Evolutionary conservation across 2,329 filamentous ascomycete genomes (phyloP).

Genomic region (Aspergillus niger): DNA sequence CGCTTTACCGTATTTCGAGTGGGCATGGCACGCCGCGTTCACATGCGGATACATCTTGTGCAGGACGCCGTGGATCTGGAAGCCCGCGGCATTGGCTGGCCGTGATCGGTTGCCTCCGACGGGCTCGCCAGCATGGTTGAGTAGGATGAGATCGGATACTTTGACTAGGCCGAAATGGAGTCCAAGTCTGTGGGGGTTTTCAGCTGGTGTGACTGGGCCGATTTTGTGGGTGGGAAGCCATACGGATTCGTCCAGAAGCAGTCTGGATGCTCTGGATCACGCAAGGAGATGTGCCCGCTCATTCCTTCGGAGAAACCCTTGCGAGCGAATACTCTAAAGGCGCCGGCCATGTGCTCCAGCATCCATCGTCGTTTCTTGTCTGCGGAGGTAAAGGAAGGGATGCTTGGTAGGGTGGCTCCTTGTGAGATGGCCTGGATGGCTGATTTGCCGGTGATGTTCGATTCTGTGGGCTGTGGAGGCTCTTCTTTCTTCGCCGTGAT

Average conservation of each 20-base stretch:
- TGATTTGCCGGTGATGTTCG: neutral
- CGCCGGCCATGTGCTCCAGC: slow-evolving; percentile 47
- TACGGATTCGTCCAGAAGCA: slow-evolving; percentile 45
- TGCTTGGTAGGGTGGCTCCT: slow-evolving; percentile 4
- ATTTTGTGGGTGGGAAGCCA: neutral
- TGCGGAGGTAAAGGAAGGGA: slow-evolving; percentile 6
- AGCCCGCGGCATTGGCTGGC: slow-evolving; percentile 50
- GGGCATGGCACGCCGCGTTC: slow-evolving; percentile 48
- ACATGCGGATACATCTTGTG: slow-evolving; percentile 60
- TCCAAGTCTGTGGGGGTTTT: neutral
- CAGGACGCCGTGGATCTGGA: slow-evolving; percentile 49
- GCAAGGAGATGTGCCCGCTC: slow-evolving; percentile 48
- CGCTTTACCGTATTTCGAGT: slow-evolving; percentile 48
- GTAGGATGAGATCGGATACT: slow-evolving; percentile 47
- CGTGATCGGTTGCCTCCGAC: slow-evolving; percentile 37
- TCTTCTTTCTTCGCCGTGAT: neutral
- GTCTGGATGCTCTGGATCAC: slow-evolving; percentile 37
- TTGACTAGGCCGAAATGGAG: slow-evolving; percentile 19
- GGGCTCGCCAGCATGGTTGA: slow-evolving; percentile 47
- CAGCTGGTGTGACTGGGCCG: too few species aligned
- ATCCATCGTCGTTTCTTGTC: slow-evolving; percentile 8
- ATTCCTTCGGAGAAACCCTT: slow-evolving; percentile 23
- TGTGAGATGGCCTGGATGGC: slow-evolving; percentile 7
- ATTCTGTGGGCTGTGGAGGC: neutral
- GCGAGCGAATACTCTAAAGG: slow-evolving; percentile 32